A percentile compares a stretch with the other conserved stretches of the same genome.
Conservation (phyloP, 139 green algal species). For the Klebsormidium nitens region DNA sequence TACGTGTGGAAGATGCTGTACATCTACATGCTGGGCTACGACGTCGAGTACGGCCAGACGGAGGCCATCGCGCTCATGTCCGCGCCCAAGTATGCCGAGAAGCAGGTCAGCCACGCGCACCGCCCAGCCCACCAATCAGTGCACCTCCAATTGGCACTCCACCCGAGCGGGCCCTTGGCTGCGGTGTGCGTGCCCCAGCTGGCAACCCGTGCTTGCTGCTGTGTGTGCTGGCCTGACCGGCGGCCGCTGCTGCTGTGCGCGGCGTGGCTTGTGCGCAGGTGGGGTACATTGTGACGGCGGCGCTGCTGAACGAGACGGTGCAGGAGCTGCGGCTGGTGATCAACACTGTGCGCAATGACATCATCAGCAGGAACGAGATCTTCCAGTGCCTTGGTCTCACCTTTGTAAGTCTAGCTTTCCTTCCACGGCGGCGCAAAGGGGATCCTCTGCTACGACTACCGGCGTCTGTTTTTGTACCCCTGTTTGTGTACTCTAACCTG, state of each 20-base stretch:
- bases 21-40: constrained; percentile 97
- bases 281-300: constrained; percentile 40
- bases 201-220: too few species aligned
- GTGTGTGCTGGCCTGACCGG: too few species aligned
- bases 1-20: constrained; percentile 99
- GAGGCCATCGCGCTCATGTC: constrained; percentile 93
- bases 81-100: constrained; percentile 90
- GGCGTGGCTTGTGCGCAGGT: constrained; percentile 28
- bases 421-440: too few species aligned
- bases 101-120: constrained; percentile 92
- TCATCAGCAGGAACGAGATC: constrained; percentile 86
- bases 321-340: constrained; percentile 96
- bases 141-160: too few species aligned
- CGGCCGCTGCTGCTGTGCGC: too few species aligned
- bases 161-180: too few species aligned
- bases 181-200: too few species aligned
- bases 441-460: too few species aligned
- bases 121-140: too few species aligned
- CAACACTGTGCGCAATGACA: constrained; percentile 90
- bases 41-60: constrained; percentile 98
- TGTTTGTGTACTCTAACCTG: too few species aligned
- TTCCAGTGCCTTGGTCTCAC: constrained; percentile 91
- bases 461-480: too few species aligned
- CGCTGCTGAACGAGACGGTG: constrained; percentile 67
- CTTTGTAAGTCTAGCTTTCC: constrained; percentile 59